Evolutionary conservation across 2,329 filamentous ascomycete genomes (phyloP).

Genomic region (Stenocarpella maydis): DNA sequence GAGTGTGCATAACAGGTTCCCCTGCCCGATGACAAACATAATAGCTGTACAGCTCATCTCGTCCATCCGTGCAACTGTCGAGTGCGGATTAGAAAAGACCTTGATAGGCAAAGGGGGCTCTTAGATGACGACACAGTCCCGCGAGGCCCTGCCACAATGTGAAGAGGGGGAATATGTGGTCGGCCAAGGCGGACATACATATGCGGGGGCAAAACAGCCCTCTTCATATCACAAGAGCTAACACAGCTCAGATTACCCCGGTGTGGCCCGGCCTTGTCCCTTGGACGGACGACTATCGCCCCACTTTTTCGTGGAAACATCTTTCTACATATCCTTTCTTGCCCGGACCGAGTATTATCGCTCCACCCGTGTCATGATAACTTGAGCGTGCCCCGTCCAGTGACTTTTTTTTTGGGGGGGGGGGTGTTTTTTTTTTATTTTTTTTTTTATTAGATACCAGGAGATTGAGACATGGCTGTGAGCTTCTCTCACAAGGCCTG

Average conservation of each 20-base stretch:
- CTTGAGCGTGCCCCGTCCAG: background rate
- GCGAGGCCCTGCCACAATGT: background rate
- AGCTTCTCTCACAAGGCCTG: background rate
- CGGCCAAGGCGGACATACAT: background rate
- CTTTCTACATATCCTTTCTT: background rate
- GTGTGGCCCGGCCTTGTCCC: background rate
- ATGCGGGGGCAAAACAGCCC: background rate
- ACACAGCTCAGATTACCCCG: background rate
- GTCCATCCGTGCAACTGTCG: background rate
- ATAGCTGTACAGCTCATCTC: slow-evolving; percentile 30
- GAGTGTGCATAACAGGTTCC: background rate
- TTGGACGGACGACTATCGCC: background rate
- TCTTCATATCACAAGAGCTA: background rate
- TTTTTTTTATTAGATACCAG: background rate
- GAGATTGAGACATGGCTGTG: background rate
- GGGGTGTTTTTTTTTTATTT: too few relatives aligned
- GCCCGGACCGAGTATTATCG: background rate
- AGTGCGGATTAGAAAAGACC: background rate
- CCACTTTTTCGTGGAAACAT: background rate
- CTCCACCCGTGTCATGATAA: background rate
- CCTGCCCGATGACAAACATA: slow-evolving; percentile 38
- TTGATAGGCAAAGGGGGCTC: background rate
- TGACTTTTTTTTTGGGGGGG: background rate
- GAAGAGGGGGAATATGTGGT: too few relatives aligned
- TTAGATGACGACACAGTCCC: background rate